Percentiles rank a stretch among this genome's conserved stretches.
Conservation (phyloP, 2,329 filamentous ascomycete species). For the Aspergillus calidoustus region DNA sequence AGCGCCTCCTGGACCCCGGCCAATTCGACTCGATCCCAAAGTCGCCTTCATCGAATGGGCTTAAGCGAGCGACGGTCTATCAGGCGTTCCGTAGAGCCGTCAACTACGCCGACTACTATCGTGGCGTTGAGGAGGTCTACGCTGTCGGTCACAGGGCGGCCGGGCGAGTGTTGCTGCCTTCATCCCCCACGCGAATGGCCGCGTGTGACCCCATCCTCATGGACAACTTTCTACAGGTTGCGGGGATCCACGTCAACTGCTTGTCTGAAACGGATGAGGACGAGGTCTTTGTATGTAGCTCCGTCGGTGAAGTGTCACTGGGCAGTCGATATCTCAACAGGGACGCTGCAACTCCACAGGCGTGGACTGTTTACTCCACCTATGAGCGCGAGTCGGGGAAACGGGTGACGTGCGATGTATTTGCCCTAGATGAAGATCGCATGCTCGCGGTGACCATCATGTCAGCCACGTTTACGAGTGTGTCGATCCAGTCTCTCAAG, state of each 20-base stretch:
- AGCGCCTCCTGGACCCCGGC: not conserved
- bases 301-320: not conserved
- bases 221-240: constrained; percentile 38
- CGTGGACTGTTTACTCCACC: constrained; percentile 2
- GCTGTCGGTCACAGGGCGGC: constrained; percentile 19
- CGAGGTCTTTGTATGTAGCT: constrained; percentile 35
- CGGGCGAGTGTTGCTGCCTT: constrained; percentile 21
- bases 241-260: constrained; percentile 37
- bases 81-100: not conserved
- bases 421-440: not conserved
- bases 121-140: not conserved
- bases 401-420: not conserved
- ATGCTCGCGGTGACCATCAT: not conserved
- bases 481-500: not conserved
- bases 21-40: not conserved
- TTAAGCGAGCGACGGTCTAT: not conserved
- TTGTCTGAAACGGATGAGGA: constrained; percentile 26
- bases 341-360: not conserved
- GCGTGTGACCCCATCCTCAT: constrained; percentile 28
- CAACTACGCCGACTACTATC: constrained; percentile 2
- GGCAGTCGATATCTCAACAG: not conserved
- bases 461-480: not conserved
- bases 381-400: not conserved
- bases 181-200: constrained; percentile 5
- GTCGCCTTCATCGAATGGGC: not conserved